Base-by-base conservation (phyloP, 768 basidiomycete species). In the Lactarius pseudohatsudake region DNA sequence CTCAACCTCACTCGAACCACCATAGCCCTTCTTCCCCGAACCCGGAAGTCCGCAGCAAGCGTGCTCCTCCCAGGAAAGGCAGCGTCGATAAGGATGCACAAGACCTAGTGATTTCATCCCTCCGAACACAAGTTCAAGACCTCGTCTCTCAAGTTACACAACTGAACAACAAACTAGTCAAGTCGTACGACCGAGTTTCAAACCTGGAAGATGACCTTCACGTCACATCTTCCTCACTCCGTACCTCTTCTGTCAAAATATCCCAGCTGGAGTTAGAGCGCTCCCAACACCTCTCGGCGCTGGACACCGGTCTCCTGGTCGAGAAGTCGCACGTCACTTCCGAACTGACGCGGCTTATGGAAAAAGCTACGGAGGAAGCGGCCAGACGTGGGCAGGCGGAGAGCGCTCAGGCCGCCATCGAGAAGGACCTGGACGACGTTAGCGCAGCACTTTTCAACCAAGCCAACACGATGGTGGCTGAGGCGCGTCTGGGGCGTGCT, bases 401-500 rank as follows among this genome's bases (percentile, higher is more conserved):
- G 76, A 86, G 81, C 59, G 94, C 93, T 5, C 85, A 89, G 40
- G 79, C 75, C 0, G 86, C 86, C 69, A 96, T 99, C 59, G 96
- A 99, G 80, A 87, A 90, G 78, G 96, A 99, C 68, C 80, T 99
- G 59, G 95, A 97, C 74, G 93, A 96, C 75, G 87, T 99, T 67
- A 94, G 94, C 68, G 94, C 94, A 18, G 85, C 80, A 57, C 80
- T 99, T 20, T 99, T 99, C 73, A 84, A 86, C 60, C 90, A 97
- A 77, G 96, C 96, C 7, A 98, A 99, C 75, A 88, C 84, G 7
- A 99, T 99, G 97, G 96, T 98, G n/a, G 94, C 92, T 0, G 91
- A 94, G 74, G 96, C 96, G 26, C 85, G 95, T 18, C 82, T 87
- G 66, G 79, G 75, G 18, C 79, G 82, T 41, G 87, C 89, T 41